Evolutionary conservation across 352 stramenopile genomes (phyloP).

Genomic region (Peronospora destructor): DNA sequence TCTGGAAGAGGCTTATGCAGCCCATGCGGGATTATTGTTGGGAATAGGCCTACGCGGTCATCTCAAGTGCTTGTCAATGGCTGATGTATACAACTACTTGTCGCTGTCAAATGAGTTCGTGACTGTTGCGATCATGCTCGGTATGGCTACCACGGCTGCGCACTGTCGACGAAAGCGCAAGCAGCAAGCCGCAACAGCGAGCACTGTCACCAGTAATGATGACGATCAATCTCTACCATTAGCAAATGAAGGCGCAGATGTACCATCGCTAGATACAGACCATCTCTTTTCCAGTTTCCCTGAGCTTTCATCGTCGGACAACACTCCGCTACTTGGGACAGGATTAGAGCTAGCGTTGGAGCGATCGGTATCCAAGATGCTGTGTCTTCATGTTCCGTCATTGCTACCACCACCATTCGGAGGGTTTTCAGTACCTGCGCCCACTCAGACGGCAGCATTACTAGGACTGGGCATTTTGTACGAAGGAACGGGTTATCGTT

Average conservation of each 20-base stretch:
- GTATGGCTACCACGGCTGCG: constrained; percentile 92
- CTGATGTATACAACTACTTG: constrained; percentile 98
- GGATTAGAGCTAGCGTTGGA: constrained; percentile 63
- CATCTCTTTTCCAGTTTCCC: constrained; percentile 23
- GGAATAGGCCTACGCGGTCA: constrained; percentile 92
- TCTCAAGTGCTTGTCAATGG: constrained; percentile 92
- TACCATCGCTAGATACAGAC: constrained; percentile 12
- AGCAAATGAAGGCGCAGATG: constrained; percentile 12
- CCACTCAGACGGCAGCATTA: constrained; percentile 93
- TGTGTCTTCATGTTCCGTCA: constrained; percentile 96
- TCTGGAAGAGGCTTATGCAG: constrained; percentile 77
- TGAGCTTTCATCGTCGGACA: constrained; percentile 25
- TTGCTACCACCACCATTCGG: constrained; percentile 91
- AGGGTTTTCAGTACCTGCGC: constrained; percentile 92
- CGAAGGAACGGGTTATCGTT: constrained; percentile 89
- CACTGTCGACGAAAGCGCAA: constrained; percentile 64
- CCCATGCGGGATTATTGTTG: constrained; percentile 93
- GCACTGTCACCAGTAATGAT: not conserved
- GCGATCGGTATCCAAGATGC: constrained; percentile 94
- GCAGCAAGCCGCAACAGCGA: constrained; percentile 11
- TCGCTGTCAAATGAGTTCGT: constrained; percentile 94
- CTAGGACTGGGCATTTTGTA: constrained; percentile 94
- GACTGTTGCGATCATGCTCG: constrained; percentile 94
- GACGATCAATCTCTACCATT: not conserved
- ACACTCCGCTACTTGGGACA: constrained; percentile 33